These are phyloP conservation scores for Pseudotsuga menziesii DNA, from an alignment of 75 land plant genomes.

Conservation along the genomic window DNA sequence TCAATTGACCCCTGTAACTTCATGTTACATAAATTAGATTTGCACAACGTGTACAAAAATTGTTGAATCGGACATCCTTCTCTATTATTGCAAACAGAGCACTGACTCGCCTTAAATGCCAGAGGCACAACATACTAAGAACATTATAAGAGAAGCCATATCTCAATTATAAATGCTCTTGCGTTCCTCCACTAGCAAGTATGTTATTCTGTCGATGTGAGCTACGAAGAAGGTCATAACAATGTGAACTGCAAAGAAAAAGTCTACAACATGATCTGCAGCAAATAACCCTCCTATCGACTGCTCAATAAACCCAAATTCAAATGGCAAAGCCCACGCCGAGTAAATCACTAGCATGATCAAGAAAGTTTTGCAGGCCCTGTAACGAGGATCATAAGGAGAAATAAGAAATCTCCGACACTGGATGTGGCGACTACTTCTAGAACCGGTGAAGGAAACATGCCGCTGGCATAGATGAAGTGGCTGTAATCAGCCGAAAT, in stretches of 20 bases:
- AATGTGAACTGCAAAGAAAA: slow-evolving; percentile 47
- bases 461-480: slow-evolving; percentile 23
- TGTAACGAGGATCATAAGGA: slow-evolving; percentile 30
- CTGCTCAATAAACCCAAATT: slow-evolving; percentile 31
- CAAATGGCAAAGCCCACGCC: slow-evolving; percentile 55
- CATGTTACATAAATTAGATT: slow-evolving; percentile 63
- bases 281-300: slow-evolving; percentile 16
- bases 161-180: slow-evolving; percentile 21
- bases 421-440: slow-evolving; percentile 27
- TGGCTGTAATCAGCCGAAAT: slow-evolving; percentile 35
- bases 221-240: slow-evolving; percentile 58
- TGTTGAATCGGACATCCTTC: slow-evolving; percentile 70
- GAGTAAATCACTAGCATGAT: slow-evolving; percentile 44
- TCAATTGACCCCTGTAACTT: too few species aligned
- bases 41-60: slow-evolving; percentile 69
- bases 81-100: slow-evolving; percentile 73
- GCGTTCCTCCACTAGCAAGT: slow-evolving; percentile 27
- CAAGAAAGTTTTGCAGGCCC: slow-evolving; percentile 39
- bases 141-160: slow-evolving; percentile 34
- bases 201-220: slow-evolving; percentile 35
- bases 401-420: slow-evolving; percentile 25
- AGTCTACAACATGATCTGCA: slow-evolving; percentile 34
- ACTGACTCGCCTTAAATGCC: slow-evolving; percentile 77
- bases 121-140: slow-evolving; percentile 67
- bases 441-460: slow-evolving; percentile 32